Evolutionary conservation across 495 filamentous ascomycete genomes (phyloP).

Genomic region (Apiosordaria backusii): DNA sequence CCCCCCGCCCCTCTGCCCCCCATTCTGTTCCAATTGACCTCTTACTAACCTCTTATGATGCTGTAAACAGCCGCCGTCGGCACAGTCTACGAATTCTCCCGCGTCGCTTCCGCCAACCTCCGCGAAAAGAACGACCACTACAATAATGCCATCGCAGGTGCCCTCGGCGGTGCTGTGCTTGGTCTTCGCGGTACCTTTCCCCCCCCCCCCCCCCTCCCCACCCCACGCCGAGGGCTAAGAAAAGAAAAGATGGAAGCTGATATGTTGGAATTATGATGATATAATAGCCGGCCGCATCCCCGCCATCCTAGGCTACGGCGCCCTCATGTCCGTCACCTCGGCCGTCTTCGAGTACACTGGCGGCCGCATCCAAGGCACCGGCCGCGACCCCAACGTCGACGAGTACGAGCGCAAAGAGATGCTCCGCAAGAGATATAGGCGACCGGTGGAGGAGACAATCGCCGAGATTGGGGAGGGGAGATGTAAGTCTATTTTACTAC

Average conservation of each 20-base stretch:
- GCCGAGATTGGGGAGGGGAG: slow-evolving; percentile 82
- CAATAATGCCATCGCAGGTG: slow-evolving; percentile 40
- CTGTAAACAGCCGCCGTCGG: slow-evolving; percentile 67
- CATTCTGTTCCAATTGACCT: not conserved
- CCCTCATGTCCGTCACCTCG: slow-evolving; percentile 59
- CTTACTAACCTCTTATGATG: slow-evolving; percentile 40
- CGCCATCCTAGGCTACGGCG: slow-evolving; percentile 74
- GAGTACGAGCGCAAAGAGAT: slow-evolving; percentile 77
- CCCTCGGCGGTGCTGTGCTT: slow-evolving; percentile 38
- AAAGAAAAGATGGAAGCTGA: slow-evolving; percentile 1
- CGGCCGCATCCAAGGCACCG: slow-evolving; percentile 58
- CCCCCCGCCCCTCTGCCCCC: not conserved
- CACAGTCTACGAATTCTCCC: slow-evolving; percentile 71
- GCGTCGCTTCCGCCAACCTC: slow-evolving; percentile 42
- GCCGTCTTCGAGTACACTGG: slow-evolving; percentile 75
- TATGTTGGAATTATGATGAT: not conserved
- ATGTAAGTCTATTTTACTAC: slow-evolving; percentile 51
- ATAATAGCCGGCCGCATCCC: slow-evolving; percentile 65
- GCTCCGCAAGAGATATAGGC: slow-evolving; percentile 68
- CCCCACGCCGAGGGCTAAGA: not conserved
- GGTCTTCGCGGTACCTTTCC: slow-evolving; percentile 37
- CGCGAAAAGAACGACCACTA: slow-evolving; percentile 43
- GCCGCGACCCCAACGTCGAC: slow-evolving; percentile 58
- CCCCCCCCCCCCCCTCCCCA: not conserved
- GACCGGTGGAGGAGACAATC: slow-evolving; percentile 78